Evolutionary conservation across 1,284 basidiomycete genomes (phyloP), one percentile per base, ranked within the genome.

Genomic region (Coniferiporia sulphurascens): DNA sequence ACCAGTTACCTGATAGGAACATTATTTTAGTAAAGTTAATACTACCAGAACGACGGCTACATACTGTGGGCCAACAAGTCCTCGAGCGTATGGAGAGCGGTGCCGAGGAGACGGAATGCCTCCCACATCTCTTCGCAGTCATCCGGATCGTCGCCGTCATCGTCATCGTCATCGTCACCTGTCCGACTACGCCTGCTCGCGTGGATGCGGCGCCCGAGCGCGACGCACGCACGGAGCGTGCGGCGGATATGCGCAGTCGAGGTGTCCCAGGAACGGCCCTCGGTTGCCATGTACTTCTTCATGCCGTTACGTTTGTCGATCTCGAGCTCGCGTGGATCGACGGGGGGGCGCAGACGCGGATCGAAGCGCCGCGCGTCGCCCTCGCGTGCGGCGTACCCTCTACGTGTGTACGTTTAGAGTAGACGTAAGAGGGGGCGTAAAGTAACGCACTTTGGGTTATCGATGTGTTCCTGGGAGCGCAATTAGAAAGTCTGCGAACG

Each of bases 221-320:
- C 51, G 41, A 67, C 67, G 63, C 80, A 81, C 56, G 75, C 68
- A 55, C 73, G 65, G 27, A 85, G 71, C 1, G 73, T 73, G 44
- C 77, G 70, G 48, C 81, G 73, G 48, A 84, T 73, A 38, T 79
- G 74, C 3, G 73, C 76, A 21, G 77, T 76, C 3, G 80, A 81
- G 3, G 83, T 85, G 58, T 80, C 79, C 79, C 81, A 85, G 48
- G 64, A 60, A 10, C 73, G 69, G 15, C 68, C 65, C 64, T 78
- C 76, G 22, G 65, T 67, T 19, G 66, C 76, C 58, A 78, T 74
- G 65, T 78, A 78, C 64, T 76, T 77, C 71, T 84, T 84, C 81
- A 84, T 84, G 36, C 82, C 82, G 1, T 75, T 80, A 34, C 71
- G 67, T 5, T 76, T 75, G 64, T 85, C 82, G 50, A 85, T 76